These are phyloP conservation scores for Ceratobasidium sp. DNA, from an alignment of 1,284 basidiomycete genomes.

Conservation along the genomic window DNA sequence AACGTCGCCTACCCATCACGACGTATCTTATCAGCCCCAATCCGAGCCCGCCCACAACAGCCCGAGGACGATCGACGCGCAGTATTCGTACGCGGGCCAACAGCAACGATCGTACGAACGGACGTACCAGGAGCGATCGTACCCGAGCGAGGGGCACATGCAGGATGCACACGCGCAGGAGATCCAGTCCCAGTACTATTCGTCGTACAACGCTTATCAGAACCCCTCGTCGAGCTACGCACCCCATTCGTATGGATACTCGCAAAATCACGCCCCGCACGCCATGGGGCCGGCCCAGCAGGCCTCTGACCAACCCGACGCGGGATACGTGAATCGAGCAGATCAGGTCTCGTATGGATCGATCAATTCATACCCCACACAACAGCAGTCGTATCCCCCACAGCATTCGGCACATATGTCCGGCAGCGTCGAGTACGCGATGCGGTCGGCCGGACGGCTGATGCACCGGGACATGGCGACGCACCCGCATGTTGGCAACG, in stretches of 20 bases:
- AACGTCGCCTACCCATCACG: constrained; percentile 28
- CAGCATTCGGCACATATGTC: constrained; percentile 21
- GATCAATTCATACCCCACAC: constrained; percentile 43
- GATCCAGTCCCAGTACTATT: constrained; percentile 39
- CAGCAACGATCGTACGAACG: constrained; percentile 13
- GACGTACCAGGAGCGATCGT: constrained; percentile 12
- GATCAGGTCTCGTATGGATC: constrained; percentile 33
- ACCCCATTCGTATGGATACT: constrained; percentile 4
- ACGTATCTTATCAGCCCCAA: constrained; percentile 40
- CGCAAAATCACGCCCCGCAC: constrained; percentile 15
- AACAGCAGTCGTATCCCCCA: constrained; percentile 3
- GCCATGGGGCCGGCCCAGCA: constrained; percentile 17
- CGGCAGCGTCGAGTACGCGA: constrained; percentile 10
- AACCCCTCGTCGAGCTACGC: constrained; percentile 12
- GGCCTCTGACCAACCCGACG: constrained; percentile 17
- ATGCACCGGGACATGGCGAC: constrained; percentile 26
- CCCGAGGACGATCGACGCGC: constrained; percentile 10
- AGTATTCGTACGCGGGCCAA: constrained; percentile 28
- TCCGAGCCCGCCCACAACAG: constrained; percentile 20
- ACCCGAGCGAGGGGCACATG: constrained; percentile 18
- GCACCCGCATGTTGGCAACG: constrained; percentile 42
- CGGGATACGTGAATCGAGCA: constrained; percentile 22
- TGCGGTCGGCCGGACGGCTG: constrained; percentile 22
- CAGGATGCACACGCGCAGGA: constrained; percentile 1
- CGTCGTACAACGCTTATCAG: constrained; percentile 29